phyloP scores from a whole-genome alignment of 148 eudicot genomes.

The Talinum fruticosum region DNA sequence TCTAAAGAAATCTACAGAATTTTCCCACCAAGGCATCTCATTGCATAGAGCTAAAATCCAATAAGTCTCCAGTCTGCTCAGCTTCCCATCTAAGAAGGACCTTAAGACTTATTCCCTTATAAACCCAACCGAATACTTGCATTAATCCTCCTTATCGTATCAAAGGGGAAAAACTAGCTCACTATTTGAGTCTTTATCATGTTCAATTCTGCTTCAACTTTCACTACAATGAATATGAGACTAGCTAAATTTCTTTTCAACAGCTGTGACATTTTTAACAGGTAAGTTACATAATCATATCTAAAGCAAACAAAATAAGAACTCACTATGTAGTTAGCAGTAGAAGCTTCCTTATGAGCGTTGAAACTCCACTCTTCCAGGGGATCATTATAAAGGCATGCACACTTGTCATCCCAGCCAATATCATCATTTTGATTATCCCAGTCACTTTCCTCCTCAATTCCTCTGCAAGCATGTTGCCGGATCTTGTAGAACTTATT shows the following conservation, averaged over 20 bases:
- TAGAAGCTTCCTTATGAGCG: conserved; percentile 60
- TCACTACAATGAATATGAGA: neutral
- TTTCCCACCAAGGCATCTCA: neutral
- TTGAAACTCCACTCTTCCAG: conserved; percentile 71
- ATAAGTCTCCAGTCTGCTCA: neutral
- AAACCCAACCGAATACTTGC: neutral
- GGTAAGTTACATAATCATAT: neutral
- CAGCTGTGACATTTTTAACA: neutral
- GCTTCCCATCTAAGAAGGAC: neutral
- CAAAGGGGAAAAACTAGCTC: neutral
- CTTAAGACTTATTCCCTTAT: neutral
- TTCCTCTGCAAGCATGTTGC: conserved; percentile 36
- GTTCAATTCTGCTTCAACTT: neutral
- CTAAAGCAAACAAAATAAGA: conserved; percentile 10
- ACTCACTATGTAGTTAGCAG: conserved; percentile 73
- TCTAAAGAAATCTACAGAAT: neutral
- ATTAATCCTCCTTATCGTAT: neutral
- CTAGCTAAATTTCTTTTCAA: neutral
- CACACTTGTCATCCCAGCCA: conserved; percentile 70
- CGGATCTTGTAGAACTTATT: conserved; percentile 68
- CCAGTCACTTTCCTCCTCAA: conserved; percentile 32
- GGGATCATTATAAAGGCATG: conserved; percentile 60
- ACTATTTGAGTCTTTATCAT: neutral
- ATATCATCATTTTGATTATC: conserved; percentile 34
- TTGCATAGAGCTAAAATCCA: neutral